Percentiles rank a stretch among this genome's conserved stretches.
phyloP scores from a whole-genome alignment of 179 eudicot genomes.

The Drosera spatulata region DNA sequence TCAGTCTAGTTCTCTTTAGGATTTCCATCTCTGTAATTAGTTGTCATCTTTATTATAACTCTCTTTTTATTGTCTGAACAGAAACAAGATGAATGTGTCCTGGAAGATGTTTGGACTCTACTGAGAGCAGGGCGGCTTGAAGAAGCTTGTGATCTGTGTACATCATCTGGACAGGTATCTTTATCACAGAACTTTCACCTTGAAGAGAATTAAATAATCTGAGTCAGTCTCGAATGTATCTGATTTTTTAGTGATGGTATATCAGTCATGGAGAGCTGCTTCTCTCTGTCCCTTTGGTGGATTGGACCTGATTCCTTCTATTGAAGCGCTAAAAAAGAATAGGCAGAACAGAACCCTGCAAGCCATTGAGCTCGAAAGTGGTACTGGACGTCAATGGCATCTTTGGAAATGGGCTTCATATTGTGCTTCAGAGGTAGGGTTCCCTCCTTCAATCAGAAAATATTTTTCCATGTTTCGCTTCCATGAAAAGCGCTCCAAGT shows the following conservation, averaged over 20 bases:
- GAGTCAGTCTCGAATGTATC: slow-evolving; percentile 1
- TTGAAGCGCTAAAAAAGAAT: slow-evolving; percentile 63
- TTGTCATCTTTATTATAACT: background rate
- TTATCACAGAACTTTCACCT: background rate
- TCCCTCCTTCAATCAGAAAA: background rate
- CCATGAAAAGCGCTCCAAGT: too few species aligned
- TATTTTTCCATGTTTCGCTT: background rate
- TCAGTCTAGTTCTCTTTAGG: background rate
- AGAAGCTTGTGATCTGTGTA: slow-evolving; percentile 89
- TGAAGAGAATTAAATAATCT: background rate
- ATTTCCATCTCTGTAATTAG: background rate
- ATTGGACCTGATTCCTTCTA: slow-evolving; percentile 56
- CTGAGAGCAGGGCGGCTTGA: slow-evolving; percentile 85
- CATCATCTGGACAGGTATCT: slow-evolving; percentile 94
- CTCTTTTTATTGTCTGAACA: slow-evolving; percentile 15
- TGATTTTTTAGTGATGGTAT: slow-evolving; percentile 5
- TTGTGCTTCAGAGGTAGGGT: slow-evolving; percentile 84
- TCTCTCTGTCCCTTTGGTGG: slow-evolving; percentile 82
- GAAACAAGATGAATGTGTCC: slow-evolving; percentile 93
- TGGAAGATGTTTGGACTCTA: slow-evolving; percentile 93
- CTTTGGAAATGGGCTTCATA: slow-evolving; percentile 99
- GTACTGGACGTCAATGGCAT: slow-evolving; percentile 74
- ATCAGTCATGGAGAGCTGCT: slow-evolving; percentile 95
- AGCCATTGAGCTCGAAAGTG: slow-evolving; percentile 89
- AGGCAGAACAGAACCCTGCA: slow-evolving; percentile 82